phyloP scores from a whole-genome alignment of 2,329 filamentous ascomycete species.

The Teratosphaeria gauchensis region DNA sequence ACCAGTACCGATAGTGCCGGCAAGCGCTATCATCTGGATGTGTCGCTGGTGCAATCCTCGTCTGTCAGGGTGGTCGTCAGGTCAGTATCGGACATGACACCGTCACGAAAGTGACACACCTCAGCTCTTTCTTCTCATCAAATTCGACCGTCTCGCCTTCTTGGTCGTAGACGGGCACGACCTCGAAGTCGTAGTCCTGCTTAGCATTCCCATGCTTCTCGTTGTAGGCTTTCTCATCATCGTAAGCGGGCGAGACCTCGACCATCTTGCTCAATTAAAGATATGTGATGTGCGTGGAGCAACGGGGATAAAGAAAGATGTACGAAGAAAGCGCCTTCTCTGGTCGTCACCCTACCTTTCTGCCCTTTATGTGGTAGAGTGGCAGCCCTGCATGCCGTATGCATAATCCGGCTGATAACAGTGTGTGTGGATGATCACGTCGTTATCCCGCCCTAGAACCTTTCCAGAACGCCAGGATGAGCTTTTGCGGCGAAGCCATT shows the following conservation, averaged over 20 bases:
- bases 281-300: not conserved
- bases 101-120: not conserved
- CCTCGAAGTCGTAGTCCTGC: constrained; percentile 5
- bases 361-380: not conserved
- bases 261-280: not conserved
- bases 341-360: not conserved
- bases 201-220: not conserved
- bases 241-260: not conserved
- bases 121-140: constrained; percentile 13
- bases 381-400: not conserved
- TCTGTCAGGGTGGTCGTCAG: not conserved
- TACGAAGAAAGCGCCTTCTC: not conserved
- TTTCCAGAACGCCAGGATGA: not conserved
- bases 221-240: not conserved
- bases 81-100: not conserved
- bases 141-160: constrained; percentile 11
- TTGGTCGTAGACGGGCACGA: constrained; percentile 7
- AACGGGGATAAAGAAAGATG: not conserved
- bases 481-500: not conserved
- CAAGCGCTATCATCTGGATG: constrained; percentile 27
- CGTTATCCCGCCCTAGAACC: not conserved
- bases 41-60: constrained; percentile 31
- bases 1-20: constrained; percentile 21
- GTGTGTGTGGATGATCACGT: no score
- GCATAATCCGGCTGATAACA: not conserved